Conservation (phyloP, 2,329 filamentous ascomycete species). For the Neoarthrinium moseri region DNA sequence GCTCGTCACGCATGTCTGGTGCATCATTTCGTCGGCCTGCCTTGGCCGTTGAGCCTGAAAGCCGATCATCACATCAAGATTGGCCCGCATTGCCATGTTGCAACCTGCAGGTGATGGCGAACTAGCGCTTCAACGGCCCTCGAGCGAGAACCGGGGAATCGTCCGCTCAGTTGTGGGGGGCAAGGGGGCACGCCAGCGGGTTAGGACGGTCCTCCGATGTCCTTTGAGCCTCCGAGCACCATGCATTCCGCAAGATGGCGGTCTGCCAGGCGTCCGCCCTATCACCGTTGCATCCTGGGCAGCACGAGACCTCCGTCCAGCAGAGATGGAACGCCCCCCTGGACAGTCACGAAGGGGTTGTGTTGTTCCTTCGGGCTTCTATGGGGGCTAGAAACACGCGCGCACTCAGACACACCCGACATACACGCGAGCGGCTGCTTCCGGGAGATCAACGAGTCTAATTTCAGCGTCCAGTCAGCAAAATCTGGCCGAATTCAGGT, state of each 20-base stretch:
- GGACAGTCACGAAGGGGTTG: no score
- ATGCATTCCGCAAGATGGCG: background rate
- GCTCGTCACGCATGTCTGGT: background rate
- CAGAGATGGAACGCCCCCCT: no score
- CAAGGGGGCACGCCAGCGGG: background rate
- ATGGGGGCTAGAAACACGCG: no score
- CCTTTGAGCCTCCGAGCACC: background rate
- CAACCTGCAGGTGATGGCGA: background rate
- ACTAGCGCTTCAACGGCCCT: slow-evolving; percentile 5
- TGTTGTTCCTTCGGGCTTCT: no score
- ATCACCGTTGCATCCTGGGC: background rate
- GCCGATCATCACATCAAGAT: background rate
- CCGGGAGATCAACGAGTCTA: slow-evolving; percentile 6
- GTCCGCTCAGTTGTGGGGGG: slow-evolving; percentile 4
- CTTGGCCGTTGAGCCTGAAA: background rate
- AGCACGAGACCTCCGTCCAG: slow-evolving; percentile 3
- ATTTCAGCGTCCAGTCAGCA: background rate
- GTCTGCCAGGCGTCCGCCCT: background rate
- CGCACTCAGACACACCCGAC: no score
- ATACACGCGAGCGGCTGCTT: slow-evolving; percentile 6
- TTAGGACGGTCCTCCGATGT: background rate
- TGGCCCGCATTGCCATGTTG: slow-evolving; percentile 2
- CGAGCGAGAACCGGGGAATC: slow-evolving; percentile 6
- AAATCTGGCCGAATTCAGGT: background rate
- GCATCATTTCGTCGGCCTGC: background rate